Base-by-base conservation (phyloP, 2,329 filamentous ascomycete species). In the Neofusicoccum kwambonambiense region DNA sequence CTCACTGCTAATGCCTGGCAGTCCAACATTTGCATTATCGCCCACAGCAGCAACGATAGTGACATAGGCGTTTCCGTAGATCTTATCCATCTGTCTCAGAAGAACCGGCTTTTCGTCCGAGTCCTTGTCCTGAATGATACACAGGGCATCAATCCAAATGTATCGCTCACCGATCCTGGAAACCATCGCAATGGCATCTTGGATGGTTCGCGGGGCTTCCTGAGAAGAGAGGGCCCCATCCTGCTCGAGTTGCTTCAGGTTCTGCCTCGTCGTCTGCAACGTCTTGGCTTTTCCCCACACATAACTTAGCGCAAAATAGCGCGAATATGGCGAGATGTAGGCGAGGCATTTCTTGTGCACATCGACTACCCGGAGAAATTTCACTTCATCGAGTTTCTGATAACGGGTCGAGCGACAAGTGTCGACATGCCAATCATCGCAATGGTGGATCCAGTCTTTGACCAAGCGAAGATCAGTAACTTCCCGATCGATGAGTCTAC, bases 101-200 rank as follows among this genome's bases (percentile, higher is more conserved):
- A 49, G 45, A 13, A 49, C 19, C 15, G 52, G 19, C 22, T 27
- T 42, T 42, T 41, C 35, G 19, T 22, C 68, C 57, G 39, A 62
- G 9, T 66, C 56, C n/a, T 57, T 19, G 39, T 64, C 62, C 39
- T 64, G 62, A 7, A 45, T 22, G 41, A 64, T 70, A 49, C 68
- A 70, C 6, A 70, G 57, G 11, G 66, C 62, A 47, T 70, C 68
- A 41, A 69, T 61, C 68, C 67, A 70, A 9, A 70, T 34, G 37
- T 64, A 62, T 39, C 67, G 41, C 50, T 66, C 64, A 8, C 66
- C 66, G 4, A 69, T 13, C 1, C 27, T 12, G 3, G 31, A 15
- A 2, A 58, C 27, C 6, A 68, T 44, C 15, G 45, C 45, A 11
- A 69, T 65, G 12, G 67, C 62, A n/a, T 69, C 66, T 1, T 2